Conservation (phyloP, 2,329 filamentous ascomycete genomes). For the Aspergillus intermedius region DNA sequence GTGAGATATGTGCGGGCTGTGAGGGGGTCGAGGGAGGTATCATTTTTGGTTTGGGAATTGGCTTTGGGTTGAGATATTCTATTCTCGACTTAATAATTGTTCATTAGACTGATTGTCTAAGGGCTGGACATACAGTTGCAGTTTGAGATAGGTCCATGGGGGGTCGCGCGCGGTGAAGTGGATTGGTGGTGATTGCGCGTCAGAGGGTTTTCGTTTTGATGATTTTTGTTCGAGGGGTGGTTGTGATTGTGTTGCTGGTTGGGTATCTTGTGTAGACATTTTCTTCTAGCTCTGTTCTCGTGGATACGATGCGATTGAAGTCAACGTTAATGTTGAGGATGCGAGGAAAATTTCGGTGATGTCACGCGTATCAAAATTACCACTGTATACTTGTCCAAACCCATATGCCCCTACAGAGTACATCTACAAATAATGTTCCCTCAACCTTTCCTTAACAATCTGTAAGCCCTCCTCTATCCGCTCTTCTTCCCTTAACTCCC, state of each 20-base stretch:
- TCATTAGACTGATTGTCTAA: not conserved
- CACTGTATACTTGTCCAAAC: too few species aligned
- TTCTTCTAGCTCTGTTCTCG: not conserved
- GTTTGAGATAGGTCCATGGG: slow-evolving; percentile 40
- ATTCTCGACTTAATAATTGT: slow-evolving; percentile 1
- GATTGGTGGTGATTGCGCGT: slow-evolving; percentile 7
- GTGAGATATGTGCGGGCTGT: slow-evolving; percentile 42
- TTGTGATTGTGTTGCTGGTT: not conserved
- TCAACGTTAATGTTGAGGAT: slow-evolving; percentile 3
- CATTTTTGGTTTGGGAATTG: slow-evolving; percentile 5
- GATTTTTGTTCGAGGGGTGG: not conserved
- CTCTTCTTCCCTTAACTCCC: slow-evolving; percentile 24
- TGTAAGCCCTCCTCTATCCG: not conserved
- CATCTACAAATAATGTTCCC: too few species aligned
- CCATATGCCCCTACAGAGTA: too few species aligned
- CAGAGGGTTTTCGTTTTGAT: slow-evolving; percentile 22
- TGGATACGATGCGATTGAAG: not conserved
- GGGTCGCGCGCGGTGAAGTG: slow-evolving; percentile 38
- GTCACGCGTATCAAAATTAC: slow-evolving; percentile 10
- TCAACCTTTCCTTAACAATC: not conserved
- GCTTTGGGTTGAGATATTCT: slow-evolving; percentile 21
- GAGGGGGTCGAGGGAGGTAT: slow-evolving; percentile 34
- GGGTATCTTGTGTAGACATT: not conserved
- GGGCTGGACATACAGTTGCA: slow-evolving; percentile 29
- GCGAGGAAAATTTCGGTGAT: slow-evolving; percentile 13